These are phyloP conservation scores for Brassica nigra DNA, from an alignment of 345 rosid genomes.

Conservation along the genomic window DNA sequence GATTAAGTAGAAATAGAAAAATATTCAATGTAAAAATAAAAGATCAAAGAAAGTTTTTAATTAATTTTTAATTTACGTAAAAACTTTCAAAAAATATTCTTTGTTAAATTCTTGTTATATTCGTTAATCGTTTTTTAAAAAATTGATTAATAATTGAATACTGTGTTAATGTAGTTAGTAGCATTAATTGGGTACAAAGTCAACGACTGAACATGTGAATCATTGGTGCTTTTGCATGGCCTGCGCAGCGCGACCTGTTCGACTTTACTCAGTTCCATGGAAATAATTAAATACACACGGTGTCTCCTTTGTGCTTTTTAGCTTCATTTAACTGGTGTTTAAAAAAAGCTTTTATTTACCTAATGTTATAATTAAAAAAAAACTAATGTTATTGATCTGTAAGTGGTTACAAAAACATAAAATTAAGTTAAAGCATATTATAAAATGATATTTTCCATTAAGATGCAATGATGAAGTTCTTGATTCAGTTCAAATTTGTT, in stretches of 20 bases:
- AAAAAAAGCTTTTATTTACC: neutral
- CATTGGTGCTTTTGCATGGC: constrained; percentile 16
- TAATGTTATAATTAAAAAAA: too few relatives aligned
- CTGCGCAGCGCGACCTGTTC: constrained; percentile 9
- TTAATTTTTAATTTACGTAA: too few relatives aligned
- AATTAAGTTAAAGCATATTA: neutral
- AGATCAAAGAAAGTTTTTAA: too few relatives aligned
- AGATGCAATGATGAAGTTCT: neutral
- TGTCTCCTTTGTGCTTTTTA: neutral
- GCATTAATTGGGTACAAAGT: constrained; percentile 16
- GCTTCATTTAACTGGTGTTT: neutral
- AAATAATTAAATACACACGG: neutral
- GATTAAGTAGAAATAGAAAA: too few relatives aligned
- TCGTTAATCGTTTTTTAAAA: neutral
- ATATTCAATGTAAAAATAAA: too few relatives aligned
- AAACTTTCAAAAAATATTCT: too few relatives aligned
- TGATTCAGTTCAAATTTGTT: neutral
- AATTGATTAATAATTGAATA: neutral
- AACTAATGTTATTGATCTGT: neutral
- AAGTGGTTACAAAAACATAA: neutral
- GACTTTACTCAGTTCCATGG: constrained; percentile 8
- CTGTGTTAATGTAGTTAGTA: neutral
- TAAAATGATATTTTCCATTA: neutral
- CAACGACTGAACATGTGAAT: constrained; percentile 26
- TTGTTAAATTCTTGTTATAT: neutral